Evolutionary conservation across 2,329 filamentous ascomycete species (phyloP), one percentile per base, ranked within the genome.

Genomic region (Colletotrichum trifolii): DNA sequence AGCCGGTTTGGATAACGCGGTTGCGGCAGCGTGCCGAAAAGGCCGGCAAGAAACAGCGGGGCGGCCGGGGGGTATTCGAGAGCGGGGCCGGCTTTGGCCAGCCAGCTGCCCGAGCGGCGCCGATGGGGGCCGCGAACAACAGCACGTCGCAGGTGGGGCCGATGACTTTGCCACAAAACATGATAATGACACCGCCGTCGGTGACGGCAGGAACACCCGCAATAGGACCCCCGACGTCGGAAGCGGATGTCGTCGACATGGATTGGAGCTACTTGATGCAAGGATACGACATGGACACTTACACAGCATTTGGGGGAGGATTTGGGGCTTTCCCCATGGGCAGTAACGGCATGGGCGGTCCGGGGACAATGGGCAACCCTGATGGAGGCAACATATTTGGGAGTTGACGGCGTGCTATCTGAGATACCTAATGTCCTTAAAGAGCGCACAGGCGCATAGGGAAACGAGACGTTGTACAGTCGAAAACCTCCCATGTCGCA

Each of bases 201-300:
- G 70, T 71, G 34, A 73, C 71, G 47, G 70, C 68, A 50, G 53
- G 42, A 13, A 60, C 67, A 4, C 69, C 64, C 33, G 69, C 66
- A 6, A 68, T 66, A 58, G 48, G 50, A 36, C 52, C 60, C 11
- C 47, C 67, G 40, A 49, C 73, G 6, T 70, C 71, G 13, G 77
- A 78, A 60, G 70, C 43, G 68, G 76, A 75, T 46, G 69, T 75
- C 49, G 70, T 69, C 1, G 68, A 80, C 36, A 81, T 85, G 81
- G 82, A 85, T 69, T 85, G 82, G 82, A 79, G 77, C 35, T 81
- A 80, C 42, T 73, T 84, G 54, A 76, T 84, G 70, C 79, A 82
- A 42, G 74, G 76, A 25, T 81, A 81, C 60, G 75, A 78, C 34
- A 68, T 73, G 33, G 69, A 69, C 12, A 72, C 70, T 2, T 78